Conservation (phyloP, 148 eudicot genomes). For the Pharnaceum exiguum region DNA sequence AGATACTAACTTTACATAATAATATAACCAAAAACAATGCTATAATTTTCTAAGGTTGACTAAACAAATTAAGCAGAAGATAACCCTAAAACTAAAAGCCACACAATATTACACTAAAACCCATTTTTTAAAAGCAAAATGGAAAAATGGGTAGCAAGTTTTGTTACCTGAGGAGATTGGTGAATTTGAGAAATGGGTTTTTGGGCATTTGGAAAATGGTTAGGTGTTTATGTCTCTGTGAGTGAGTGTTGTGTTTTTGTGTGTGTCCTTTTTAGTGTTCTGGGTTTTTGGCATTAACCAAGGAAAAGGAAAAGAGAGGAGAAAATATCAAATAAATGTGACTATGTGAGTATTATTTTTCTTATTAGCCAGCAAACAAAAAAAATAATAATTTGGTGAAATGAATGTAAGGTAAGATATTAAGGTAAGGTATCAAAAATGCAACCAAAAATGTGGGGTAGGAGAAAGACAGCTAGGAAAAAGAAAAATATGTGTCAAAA, state of each 20-base stretch:
- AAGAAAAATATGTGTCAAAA: not conserved
- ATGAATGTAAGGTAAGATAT: too few relatives aligned
- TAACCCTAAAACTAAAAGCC: slow-evolving; percentile 8
- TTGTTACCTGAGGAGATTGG: slow-evolving; percentile 14
- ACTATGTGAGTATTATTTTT: too few relatives aligned
- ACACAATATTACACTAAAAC: not conserved
- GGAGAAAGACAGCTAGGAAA: not conserved
- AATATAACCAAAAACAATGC: not conserved
- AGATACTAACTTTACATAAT: not conserved
- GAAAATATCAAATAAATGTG: not conserved
- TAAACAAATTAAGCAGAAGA: not conserved
- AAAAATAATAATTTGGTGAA: too few relatives aligned
- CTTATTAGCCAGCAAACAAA: too few relatives aligned
- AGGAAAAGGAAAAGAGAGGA: not conserved
- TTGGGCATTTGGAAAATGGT: slow-evolving; percentile 4
- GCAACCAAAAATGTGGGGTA: slow-evolving; percentile 5
- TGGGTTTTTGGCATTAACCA: slow-evolving; percentile 19
- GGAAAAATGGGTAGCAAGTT: too few relatives aligned
- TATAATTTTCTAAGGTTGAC: not conserved
- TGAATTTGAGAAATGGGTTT: slow-evolving; percentile 1
- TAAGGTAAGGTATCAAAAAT: not conserved
- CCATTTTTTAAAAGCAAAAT: not conserved
- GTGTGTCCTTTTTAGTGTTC: slow-evolving; percentile 9
- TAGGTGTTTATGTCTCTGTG: too few relatives aligned
- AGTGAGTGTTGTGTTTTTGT: slow-evolving; percentile 1